phyloP scores from a whole-genome alignment of 768 basidiomycete genomes.

The Leccinum uliginosum region DNA sequence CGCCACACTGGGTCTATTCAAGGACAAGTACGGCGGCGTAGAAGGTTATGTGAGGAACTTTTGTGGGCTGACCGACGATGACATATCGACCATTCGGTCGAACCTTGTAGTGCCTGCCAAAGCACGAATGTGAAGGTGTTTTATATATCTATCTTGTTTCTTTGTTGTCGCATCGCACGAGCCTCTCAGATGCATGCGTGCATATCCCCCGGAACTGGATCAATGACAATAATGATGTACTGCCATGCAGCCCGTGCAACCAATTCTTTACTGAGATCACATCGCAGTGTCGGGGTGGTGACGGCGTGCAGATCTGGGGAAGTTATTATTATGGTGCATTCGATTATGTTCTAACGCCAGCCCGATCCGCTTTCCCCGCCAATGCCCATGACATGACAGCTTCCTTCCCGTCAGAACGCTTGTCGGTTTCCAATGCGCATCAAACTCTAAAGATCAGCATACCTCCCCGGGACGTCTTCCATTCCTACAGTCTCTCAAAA shows the following conservation, averaged over 20 bases:
- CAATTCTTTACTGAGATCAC: neutral
- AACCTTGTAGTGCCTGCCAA: conserved; percentile 45
- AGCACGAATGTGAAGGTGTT: conserved; percentile 26
- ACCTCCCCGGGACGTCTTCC: neutral
- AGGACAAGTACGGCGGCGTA: conserved; percentile 63
- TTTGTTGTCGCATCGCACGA: neutral
- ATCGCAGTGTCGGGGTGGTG: neutral
- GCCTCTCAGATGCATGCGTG: neutral
- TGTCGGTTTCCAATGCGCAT: neutral
- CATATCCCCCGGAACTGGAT: neutral
- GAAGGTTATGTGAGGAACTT: conserved; percentile 57
- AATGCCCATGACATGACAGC: neutral
- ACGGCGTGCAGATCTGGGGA: neutral
- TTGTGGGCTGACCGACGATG: conserved; percentile 57
- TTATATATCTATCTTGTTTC: neutral
- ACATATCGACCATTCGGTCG: conserved; percentile 53
- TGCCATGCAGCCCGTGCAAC: neutral
- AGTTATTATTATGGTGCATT: neutral
- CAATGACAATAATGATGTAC: neutral
- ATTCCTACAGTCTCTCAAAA: neutral
- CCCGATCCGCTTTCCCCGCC: neutral
- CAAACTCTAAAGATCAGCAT: neutral
- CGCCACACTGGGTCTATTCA: conserved; percentile 59
- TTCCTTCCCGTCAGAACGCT: neutral
- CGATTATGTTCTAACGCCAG: neutral